Percentiles rank a stretch among this genome's conserved stretches.
These are phyloP conservation scores for Capronia epimyces DNA, from an alignment of 2,329 filamentous ascomycete genomes.

Conservation along the genomic window DNA sequence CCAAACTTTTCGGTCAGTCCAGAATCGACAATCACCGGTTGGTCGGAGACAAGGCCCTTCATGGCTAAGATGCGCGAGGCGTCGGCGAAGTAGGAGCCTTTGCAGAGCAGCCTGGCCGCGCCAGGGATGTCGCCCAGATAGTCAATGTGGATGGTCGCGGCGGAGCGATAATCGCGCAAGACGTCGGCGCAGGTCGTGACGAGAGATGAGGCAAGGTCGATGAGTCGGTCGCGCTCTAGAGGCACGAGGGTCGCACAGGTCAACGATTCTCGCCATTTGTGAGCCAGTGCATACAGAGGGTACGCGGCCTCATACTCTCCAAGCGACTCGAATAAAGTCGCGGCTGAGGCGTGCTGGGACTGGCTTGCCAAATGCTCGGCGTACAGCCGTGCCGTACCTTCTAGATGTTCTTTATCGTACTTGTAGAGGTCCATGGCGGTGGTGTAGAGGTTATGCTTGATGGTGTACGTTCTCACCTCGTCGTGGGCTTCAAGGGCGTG, in stretches of 20 bases:
- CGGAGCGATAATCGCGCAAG: conserved; percentile 73
- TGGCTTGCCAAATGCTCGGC: conserved; percentile 68
- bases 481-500: conserved; percentile 68
- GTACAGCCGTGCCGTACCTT: conserved; percentile 68
- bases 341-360: conserved; percentile 79
- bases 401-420: conserved; percentile 65
- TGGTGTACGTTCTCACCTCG: conserved; percentile 70
- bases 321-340: conserved; percentile 82
- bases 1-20: conserved; percentile 76
- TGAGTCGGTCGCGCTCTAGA: conserved; percentile 55
- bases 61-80: conserved; percentile 72
- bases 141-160: conserved; percentile 73
- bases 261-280: conserved; percentile 87
- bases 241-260: conserved; percentile 68
- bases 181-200: conserved; percentile 71
- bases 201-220: conserved; percentile 65
- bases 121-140: conserved; percentile 67
- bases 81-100: conserved; percentile 79
- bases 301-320: conserved; percentile 67
- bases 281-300: conserved; percentile 74
- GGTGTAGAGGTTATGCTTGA: conserved; percentile 73
- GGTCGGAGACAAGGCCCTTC: conserved; percentile 55
- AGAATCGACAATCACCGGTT: conserved; percentile 65
- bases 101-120: conserved; percentile 74
- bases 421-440: conserved; percentile 75